Evolutionary conservation across 306 rosid species (phyloP), one percentile per base, ranked within the genome.

Genomic region (Rosa chinensis): DNA sequence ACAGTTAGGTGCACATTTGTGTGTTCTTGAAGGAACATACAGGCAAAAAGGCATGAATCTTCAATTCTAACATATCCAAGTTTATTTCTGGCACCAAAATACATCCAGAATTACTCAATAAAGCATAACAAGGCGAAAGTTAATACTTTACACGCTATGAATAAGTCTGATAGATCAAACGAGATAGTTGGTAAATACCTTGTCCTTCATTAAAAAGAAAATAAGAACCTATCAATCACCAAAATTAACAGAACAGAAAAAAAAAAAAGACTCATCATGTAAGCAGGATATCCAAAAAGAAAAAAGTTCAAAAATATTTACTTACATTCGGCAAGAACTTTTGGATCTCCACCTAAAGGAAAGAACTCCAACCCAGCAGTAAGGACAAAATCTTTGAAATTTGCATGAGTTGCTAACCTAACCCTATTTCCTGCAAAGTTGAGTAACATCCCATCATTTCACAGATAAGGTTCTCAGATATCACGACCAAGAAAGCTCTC

Each of bases 281-380:
- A 84, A 42, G 58, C 53, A 43, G 47, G 78, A 63, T 44, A 75
- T 75, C 28, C 10, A 47, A 62, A 82, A 66, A 73, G 5, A 21
- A 81, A 67, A 63, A 6, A 56, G 61, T 47, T 72, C 45, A 18
- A 42, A 17, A 73, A 84, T 49, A 74, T 80, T 81, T 76, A 87
- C 99, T 92, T 87, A 95, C 99, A 95, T 47, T 88, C 98, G 78
- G 99, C 99, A 76, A 95, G 99, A 89, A 95, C 89, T 91, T 91
- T 92, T 92, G 99, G 97, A 85, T 95, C 99, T 82, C 99, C 98
- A 72, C 99, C 98, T 78, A 95, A 83, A 72, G 98, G 94, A 87
- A 55, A 95, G 89, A 92, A 91, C 82, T 95, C 99, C 92, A 95
- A 84, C 69, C 99, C 99, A 73, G 90, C 89, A 70, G 85, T 73